Percentiles rank a stretch among this genome's conserved stretches.
These are phyloP conservation scores for Backusella psychrophila DNA, from an alignment of 192 early-diverging fungal species.

Conservation along the genomic window DNA sequence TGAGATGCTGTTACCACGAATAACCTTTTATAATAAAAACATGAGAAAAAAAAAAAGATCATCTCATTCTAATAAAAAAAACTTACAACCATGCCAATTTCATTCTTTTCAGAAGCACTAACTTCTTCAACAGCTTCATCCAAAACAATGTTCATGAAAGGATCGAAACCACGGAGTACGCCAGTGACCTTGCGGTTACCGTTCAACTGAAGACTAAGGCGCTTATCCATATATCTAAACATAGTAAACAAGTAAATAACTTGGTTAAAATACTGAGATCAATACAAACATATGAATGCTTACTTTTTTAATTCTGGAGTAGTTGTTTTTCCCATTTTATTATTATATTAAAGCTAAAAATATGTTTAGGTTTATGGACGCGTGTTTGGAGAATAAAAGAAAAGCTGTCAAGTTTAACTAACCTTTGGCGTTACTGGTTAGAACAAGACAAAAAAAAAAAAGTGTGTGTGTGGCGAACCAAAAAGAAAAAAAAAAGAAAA, in stretches of 20 bases:
- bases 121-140: conserved; percentile 89
- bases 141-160: conserved; percentile 99
- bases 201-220: conserved; percentile 87
- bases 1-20: conserved; percentile 77
- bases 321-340: conserved; percentile 35
- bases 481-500: neutral
- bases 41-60: neutral
- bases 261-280: neutral
- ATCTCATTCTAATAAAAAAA: neutral
- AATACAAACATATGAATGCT: neutral
- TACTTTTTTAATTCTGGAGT: conserved; percentile 46
- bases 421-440: neutral
- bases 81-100: conserved; percentile 87
- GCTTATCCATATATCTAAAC: conserved; percentile 88
- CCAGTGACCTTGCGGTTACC: conserved; percentile 90
- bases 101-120: conserved; percentile 58
- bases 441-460: neutral
- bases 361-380: neutral
- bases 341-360: neutral
- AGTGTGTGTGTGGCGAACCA: neutral
- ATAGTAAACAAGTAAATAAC: neutral
- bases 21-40: conserved; percentile 40
- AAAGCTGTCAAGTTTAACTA: neutral
- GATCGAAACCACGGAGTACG: conserved; percentile 95
- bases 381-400: neutral